A percentile compares a stretch with the other conserved stretches of the same genome.
Evolutionary conservation across 192 early-diverging fungal genomes (phyloP).

Genomic region (Podochytrium sp.): DNA sequence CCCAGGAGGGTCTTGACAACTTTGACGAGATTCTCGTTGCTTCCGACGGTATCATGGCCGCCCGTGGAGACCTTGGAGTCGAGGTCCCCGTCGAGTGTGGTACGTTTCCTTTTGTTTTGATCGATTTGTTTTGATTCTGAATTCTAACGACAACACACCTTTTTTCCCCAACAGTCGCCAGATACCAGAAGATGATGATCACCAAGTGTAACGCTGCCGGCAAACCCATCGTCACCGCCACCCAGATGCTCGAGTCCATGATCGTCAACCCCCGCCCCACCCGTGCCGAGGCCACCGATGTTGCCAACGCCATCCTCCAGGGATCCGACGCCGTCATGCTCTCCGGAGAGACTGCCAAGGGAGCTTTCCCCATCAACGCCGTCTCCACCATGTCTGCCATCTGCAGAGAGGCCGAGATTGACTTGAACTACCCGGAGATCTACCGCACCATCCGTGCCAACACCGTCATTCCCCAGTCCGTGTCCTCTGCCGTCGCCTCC

Average conservation of each 20-base stretch:
- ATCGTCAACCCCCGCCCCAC: constrained; percentile 91
- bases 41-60: constrained; percentile 98
- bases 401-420: constrained; percentile 87
- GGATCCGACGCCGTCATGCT: constrained; percentile 99
- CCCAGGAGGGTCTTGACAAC: constrained; percentile 95
- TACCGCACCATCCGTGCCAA: constrained; percentile 85
- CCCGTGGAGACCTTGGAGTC: constrained; percentile 96
- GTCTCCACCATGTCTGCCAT: constrained; percentile 94
- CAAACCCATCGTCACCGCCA: constrained; percentile 94
- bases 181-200: constrained; percentile 96
- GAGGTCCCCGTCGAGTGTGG: constrained; percentile 92
- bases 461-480: constrained; percentile 72
- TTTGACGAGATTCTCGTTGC: constrained; percentile 96
- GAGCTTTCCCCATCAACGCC: constrained; percentile 85
- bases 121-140: too few species aligned
- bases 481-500: constrained; percentile 90
- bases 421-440: constrained; percentile 90
- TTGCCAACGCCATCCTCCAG: constrained; percentile 97
- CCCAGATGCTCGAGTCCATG: constrained; percentile 90
- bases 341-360: constrained; percentile 97
- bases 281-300: constrained; percentile 96
- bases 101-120: neutral
- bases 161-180: constrained; percentile 39
- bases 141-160: neutral
- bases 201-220: constrained; percentile 95